Conservation (phyloP, 73 alveolate species). For the Durusdinium trenchii region DNA sequence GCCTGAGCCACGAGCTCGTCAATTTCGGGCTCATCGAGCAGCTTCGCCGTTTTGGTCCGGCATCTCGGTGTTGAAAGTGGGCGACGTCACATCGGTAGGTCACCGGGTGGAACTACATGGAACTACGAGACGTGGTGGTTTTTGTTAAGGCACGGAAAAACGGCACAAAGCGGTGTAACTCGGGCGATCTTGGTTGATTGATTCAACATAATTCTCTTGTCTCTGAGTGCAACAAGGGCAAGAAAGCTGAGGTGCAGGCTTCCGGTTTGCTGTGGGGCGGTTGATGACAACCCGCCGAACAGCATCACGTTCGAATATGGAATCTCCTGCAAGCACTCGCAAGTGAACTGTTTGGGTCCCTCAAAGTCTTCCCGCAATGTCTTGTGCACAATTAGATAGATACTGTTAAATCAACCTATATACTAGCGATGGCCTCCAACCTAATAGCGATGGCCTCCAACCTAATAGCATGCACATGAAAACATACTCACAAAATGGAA, state of each 20-base stretch:
- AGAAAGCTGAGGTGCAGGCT: conserved; percentile 23
- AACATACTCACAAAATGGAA: no score
- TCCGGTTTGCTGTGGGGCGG: conserved; percentile 92
- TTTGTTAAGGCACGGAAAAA: background rate
- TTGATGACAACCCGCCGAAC: conserved; percentile 91
- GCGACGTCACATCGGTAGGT: background rate
- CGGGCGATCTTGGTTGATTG: background rate
- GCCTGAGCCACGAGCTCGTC: conserved; percentile 95
- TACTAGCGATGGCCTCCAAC: no score
- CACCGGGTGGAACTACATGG: background rate
- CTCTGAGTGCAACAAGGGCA: background rate
- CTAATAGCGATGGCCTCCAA: no score
- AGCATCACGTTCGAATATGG: conserved; percentile 94
- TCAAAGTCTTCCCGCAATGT: no score
- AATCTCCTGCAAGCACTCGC: conserved; percentile 92
- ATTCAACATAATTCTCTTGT: background rate
- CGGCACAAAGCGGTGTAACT: background rate
- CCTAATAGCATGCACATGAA: no score
- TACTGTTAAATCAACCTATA: no score
- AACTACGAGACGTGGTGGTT: background rate
- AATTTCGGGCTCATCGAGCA: conserved; percentile 90
- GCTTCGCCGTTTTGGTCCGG: conserved; percentile 92
- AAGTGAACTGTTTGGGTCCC: no score
- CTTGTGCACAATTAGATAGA: no score
- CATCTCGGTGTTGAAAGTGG: background rate